Conservation (phyloP, 768 basidiomycete genomes). For the Chalciporus pseudorubinellus region DNA sequence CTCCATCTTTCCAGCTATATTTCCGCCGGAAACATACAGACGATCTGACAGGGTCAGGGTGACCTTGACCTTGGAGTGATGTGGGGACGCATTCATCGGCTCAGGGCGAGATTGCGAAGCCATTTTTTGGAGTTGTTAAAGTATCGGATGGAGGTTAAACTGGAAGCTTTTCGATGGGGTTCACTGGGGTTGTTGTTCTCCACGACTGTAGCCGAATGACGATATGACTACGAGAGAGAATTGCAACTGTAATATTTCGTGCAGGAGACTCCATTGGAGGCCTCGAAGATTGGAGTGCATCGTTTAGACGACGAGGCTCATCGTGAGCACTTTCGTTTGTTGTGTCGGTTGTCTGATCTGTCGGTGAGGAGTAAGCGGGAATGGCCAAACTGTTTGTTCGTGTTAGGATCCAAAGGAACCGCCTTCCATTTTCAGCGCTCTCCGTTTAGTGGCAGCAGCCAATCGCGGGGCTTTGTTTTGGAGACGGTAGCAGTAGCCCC, state of each 20-base stretch:
- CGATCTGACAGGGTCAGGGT: slow-evolving; percentile 57
- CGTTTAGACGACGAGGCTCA: slow-evolving; percentile 17
- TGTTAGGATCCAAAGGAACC: slow-evolving; percentile 6
- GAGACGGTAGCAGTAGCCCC: no score
- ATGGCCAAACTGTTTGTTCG: slow-evolving; percentile 16
- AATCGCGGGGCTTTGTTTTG: no score
- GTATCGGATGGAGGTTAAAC: neutral
- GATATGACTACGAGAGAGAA: slow-evolving; percentile 4
- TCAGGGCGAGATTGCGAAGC: slow-evolving; percentile 40
- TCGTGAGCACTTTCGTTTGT: slow-evolving; percentile 12
- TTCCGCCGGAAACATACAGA: slow-evolving; percentile 62
- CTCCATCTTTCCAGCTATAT: slow-evolving; percentile 73
- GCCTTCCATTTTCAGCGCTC: neutral
- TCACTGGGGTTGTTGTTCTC: slow-evolving; percentile 6
- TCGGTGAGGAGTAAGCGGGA: neutral
- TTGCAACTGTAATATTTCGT: slow-evolving; percentile 6
- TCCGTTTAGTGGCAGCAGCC: no score
- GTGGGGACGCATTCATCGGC: slow-evolving; percentile 80
- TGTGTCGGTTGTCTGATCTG: neutral
- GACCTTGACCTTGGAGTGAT: slow-evolving; percentile 77
- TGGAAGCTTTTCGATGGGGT: slow-evolving; percentile 3
- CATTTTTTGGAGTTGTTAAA: slow-evolving; percentile 13
- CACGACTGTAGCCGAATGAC: slow-evolving; percentile 9
- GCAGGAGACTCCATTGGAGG: slow-evolving; percentile 13
- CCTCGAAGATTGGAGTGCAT: neutral